Evolutionary conservation across 768 basidiomycete genomes (phyloP), one percentile per base, ranked within the genome.

Genomic region (Suillus sp.): DNA sequence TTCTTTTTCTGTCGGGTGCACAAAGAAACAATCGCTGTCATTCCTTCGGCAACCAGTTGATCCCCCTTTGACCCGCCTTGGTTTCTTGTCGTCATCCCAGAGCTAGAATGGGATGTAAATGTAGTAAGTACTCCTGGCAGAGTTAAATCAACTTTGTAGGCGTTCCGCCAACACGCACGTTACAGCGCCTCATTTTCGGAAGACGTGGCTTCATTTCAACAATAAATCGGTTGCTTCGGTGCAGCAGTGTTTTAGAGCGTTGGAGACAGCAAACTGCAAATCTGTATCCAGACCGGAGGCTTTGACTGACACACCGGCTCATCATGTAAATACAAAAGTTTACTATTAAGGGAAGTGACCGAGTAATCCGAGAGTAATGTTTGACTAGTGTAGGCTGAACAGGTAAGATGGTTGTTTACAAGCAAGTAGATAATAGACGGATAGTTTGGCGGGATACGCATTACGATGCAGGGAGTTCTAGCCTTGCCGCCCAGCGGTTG

Each of bases 1-100:
- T 18, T 65, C 65, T 2, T 73, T 71, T 34, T 78, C 72, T 60
- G 67, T 66, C 7, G 78, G 78, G 32, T 75, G 75, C 16, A 57
- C 76, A 35, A 75, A 76, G 45, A n/a, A 55, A 57, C 74, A 75
- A n/a, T 25, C 63, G 45, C 58, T 66, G 48, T 65, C 70, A 48
- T 66, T 65, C 37, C 68, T 68, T 11, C 0, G 14, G 48, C 74
- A 75, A 1, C 74, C 74, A 55, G 13, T 65, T 8, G 60, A 62
- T 3, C 72, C 70, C 20, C 67, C 61, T 54, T 6, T 72, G 45
- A 65, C 30, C 18, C 63, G 66, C 27, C 74, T 71, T 13, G 72
- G 64, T 53, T 37, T 64, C 9, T 74, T 74, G 25, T 68, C 43
- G 57, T 75, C 74, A 27, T 75, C 74, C 38, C 58, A 75, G 18